These are phyloP conservation scores for Colletotrichum sp. DNA, from an alignment of 2,329 filamentous ascomycete species.

Conservation along the genomic window DNA sequence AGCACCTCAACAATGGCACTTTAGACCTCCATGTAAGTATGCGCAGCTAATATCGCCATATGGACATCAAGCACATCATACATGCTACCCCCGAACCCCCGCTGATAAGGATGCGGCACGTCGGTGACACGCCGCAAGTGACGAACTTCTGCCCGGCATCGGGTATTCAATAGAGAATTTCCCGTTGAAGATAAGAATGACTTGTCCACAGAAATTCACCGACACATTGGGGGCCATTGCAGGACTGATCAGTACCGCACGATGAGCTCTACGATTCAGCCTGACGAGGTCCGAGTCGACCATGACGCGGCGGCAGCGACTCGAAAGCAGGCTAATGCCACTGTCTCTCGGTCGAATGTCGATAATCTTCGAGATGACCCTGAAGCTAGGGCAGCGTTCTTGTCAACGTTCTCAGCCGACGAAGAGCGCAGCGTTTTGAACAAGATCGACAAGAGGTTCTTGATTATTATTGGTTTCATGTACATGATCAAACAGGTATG, in stretches of 20 bases:
- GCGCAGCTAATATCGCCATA: background rate
- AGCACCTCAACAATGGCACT: background rate
- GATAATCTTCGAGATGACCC: constrained; percentile 21
- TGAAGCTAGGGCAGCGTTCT: constrained; percentile 31
- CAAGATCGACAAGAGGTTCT: constrained; percentile 43
- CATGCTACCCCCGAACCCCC: background rate
- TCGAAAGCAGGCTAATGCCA: background rate
- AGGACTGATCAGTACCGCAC: background rate
- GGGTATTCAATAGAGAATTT: background rate
- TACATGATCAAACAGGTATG: constrained; percentile 46
- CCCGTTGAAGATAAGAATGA: background rate
- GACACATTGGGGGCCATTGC: background rate
- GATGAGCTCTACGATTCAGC: background rate
- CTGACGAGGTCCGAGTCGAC: background rate
- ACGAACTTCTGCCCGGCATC: background rate
- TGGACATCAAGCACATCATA: background rate
- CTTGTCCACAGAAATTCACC: background rate
- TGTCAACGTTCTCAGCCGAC: constrained; percentile 40
- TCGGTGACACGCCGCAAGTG: background rate
- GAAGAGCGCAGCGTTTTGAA: constrained; percentile 42
- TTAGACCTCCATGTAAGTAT: background rate
- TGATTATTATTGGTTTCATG: constrained; percentile 42
- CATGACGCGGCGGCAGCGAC: background rate
- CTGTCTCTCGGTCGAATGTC: background rate
- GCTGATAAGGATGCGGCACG: background rate